Base-by-base conservation (phyloP, 768 basidiomycete species). In the Collybiopsis luxurians region DNA sequence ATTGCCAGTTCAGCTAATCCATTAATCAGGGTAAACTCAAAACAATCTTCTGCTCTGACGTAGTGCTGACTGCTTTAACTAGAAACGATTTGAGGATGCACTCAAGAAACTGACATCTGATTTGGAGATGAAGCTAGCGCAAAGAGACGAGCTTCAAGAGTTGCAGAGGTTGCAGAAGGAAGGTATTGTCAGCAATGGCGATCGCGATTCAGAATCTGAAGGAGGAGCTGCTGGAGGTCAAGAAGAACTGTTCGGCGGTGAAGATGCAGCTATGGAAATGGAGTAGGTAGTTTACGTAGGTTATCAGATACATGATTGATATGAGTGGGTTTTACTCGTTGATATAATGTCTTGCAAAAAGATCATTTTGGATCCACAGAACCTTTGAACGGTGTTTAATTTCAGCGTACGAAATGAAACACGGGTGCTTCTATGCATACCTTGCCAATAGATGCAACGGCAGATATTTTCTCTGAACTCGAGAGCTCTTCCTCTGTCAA, bases 31-130 rank as follows among this genome's bases (percentile, higher is more conserved):
- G 92, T 91, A 60, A 31, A 73, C 63, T 26, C 31, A 13, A 34
- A 26, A 12, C 30, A 28, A 31, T 38, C 46, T 39, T 51, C n/a
- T 53, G 12, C 26, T 55, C 19, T 17, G 7, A 15, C n/a, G 21
- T 6, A 7, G 15, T 19, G 19, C 51, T 7, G 36, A 26, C 58
- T 49, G 34, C 5, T 36, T 27, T 43, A 26, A 36, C 21, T 57
- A 95, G 89, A 89, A 89, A 82, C 94, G 94, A 34, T 95, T 96
- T 71, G 92, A 95, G 68, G 95, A 96, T 67, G 89, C 90, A 17
- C 71, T 95, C 64, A 91, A 87, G 76, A 97, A 96, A 71, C 78
- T 97, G 47, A 82, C 86, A 11, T 82, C 85, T 34, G 94, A 97
- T 67, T 75, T 95, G 28, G 94, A 95, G 61, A 85, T 87, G 81